phyloP scores from a whole-genome alignment of 257 asterid species.

The Rhazya stricta region DNA sequence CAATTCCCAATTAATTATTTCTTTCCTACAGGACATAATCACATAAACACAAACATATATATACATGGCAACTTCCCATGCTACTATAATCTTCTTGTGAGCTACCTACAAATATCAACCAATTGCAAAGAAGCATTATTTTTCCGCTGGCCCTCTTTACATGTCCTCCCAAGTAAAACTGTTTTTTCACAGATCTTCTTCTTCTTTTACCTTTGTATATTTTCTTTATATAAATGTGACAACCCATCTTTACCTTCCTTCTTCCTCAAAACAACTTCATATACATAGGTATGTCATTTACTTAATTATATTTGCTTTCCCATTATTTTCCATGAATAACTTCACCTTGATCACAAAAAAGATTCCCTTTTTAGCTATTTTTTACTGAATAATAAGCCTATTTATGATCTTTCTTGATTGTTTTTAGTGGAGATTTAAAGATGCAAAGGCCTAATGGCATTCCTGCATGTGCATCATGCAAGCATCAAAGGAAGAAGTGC shows the following conservation, averaged over 20 bases:
- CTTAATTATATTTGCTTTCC: neutral
- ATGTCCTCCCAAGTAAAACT: neutral
- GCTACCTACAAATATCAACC: neutral
- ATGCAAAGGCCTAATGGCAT: constrained; percentile 21
- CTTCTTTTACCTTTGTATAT: neutral
- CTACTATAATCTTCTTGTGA: neutral
- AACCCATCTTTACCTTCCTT: neutral
- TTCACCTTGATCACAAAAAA: neutral
- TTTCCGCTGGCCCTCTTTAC: neutral
- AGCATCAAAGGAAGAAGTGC: constrained; percentile 89
- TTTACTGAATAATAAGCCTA: no score
- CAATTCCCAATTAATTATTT: no score
- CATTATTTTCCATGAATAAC: neutral
- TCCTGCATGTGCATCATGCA: constrained; percentile 93
- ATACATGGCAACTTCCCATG: no score
- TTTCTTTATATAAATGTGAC: neutral
- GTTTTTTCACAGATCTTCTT: neutral
- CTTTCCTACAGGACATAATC: no score
- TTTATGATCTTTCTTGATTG: neutral
- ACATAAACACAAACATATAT: no score
- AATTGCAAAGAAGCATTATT: no score
- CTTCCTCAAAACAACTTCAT: neutral
- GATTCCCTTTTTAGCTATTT: neutral
- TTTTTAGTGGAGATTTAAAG: neutral
- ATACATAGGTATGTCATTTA: neutral